Conservation (phyloP, 768 basidiomycete genomes). For the Trametes elegans region DNA sequence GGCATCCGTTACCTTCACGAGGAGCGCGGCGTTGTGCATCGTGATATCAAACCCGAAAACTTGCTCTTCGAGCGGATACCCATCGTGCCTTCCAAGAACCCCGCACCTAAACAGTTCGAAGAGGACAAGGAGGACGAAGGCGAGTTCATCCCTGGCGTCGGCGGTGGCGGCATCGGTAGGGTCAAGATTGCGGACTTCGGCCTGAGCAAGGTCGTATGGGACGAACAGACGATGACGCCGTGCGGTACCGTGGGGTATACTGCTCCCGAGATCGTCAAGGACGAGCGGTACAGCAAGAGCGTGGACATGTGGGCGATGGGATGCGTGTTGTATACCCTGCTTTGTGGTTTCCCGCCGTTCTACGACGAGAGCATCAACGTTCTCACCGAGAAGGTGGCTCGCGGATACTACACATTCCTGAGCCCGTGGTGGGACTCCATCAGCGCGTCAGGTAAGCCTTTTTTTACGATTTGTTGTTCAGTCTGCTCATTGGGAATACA, state of each 20-base stretch:
- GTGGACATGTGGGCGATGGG: constrained; percentile 99
- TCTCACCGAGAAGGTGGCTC: constrained; percentile 95
- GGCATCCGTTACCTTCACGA: constrained; percentile 96
- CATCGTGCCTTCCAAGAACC: constrained; percentile 79
- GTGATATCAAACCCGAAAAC: constrained; percentile 99
- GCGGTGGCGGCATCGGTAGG: constrained; percentile 94
- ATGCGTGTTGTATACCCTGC: constrained; percentile 96
- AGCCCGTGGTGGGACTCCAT: constrained; percentile 99
- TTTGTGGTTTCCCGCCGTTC: constrained; percentile 97
- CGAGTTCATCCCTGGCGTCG: constrained; percentile 87
- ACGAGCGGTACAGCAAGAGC: constrained; percentile 93
- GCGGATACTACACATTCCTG: constrained; percentile 96
- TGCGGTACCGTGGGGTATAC: constrained; percentile 99
- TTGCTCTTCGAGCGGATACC: constrained; percentile 92
- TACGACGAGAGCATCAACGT: constrained; percentile 99
- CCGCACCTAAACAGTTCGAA: constrained; percentile 82
- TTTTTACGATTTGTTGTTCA: not conserved
- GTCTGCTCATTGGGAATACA: constrained; percentile 28
- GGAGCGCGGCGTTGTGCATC: constrained; percentile 96
- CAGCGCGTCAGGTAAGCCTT: constrained; percentile 61
- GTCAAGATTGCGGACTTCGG: constrained; percentile 99
- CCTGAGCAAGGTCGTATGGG: constrained; percentile 96
- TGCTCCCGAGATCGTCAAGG: constrained; percentile 98
- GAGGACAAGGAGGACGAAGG: constrained; percentile 99
- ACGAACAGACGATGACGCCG: constrained; percentile 98